Conservation (phyloP, 495 filamentous ascomycete genomes). For the Hypoxylon intermedium region DNA sequence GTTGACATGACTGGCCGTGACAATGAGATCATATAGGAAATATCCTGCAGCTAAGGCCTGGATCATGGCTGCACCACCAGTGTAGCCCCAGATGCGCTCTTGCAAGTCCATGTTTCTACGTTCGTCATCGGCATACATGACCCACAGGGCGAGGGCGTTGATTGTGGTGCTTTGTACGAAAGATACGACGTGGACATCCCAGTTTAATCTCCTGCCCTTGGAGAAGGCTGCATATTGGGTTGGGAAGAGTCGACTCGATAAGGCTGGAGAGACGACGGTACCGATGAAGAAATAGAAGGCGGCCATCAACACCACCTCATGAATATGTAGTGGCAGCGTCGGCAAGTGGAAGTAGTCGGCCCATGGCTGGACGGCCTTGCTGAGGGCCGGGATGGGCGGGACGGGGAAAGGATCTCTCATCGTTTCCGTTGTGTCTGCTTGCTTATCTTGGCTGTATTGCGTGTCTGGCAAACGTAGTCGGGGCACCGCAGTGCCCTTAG, state of each 20-base stretch:
- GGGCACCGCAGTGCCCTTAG: neutral
- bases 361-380: slow-evolving; percentile 61
- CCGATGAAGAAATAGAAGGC: slow-evolving; percentile 79
- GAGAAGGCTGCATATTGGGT: slow-evolving; percentile 70
- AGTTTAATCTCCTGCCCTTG: slow-evolving; percentile 78
- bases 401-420: slow-evolving; percentile 79
- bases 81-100: slow-evolving; percentile 91
- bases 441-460: neutral
- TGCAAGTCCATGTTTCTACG: slow-evolving; percentile 71
- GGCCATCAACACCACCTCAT: slow-evolving; percentile 82
- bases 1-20: slow-evolving; percentile 72
- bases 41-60: slow-evolving; percentile 90
- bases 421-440: slow-evolving; percentile 2
- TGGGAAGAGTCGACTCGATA: slow-evolving; percentile 77
- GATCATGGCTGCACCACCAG: slow-evolving; percentile 79
- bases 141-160: slow-evolving; percentile 77
- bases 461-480: neutral
- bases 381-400: slow-evolving; percentile 61
- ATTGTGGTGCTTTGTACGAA: slow-evolving; percentile 86
- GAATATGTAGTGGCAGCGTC: slow-evolving; percentile 82
- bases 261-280: slow-evolving; percentile 71
- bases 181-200: slow-evolving; percentile 96
- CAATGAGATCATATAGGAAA: slow-evolving; percentile 88
- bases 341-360: slow-evolving; percentile 67
- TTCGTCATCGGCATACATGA: slow-evolving; percentile 81